Conservation (phyloP, 83 land plant species). For the Picea mariana region DNA sequence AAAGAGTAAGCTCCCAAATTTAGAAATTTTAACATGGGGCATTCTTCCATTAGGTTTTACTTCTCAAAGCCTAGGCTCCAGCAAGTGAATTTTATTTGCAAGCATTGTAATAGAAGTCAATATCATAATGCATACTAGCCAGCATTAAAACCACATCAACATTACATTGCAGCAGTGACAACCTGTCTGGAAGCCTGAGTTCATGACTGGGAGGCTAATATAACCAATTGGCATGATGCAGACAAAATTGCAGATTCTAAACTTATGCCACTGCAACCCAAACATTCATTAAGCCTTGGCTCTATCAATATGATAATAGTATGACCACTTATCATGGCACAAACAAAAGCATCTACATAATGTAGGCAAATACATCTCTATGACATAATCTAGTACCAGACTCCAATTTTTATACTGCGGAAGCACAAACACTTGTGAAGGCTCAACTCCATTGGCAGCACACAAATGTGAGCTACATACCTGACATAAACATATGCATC, state of each 20-base stretch:
- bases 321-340: neutral
- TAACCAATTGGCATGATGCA: neutral
- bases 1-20: neutral
- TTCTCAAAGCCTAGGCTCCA: neutral
- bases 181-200: neutral
- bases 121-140: neutral
- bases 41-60: neutral
- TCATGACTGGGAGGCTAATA: neutral
- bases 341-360: neutral
- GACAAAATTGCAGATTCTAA: conserved; percentile 4
- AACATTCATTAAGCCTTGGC: neutral
- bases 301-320: neutral
- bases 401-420: neutral
- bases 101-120: neutral
- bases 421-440: neutral
- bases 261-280: neutral
- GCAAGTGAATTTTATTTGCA: neutral
- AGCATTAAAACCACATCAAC: neutral
- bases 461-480: neutral
- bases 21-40: no score
- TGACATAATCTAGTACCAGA: neutral
- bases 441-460: neutral
- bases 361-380: neutral
- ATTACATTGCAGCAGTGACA: neutral
- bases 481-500: neutral